Evolutionary conservation across 352 stramenopile genomes (phyloP), one percentile per base, ranked within the genome.

Genomic region (Pythium phragmitis): DNA sequence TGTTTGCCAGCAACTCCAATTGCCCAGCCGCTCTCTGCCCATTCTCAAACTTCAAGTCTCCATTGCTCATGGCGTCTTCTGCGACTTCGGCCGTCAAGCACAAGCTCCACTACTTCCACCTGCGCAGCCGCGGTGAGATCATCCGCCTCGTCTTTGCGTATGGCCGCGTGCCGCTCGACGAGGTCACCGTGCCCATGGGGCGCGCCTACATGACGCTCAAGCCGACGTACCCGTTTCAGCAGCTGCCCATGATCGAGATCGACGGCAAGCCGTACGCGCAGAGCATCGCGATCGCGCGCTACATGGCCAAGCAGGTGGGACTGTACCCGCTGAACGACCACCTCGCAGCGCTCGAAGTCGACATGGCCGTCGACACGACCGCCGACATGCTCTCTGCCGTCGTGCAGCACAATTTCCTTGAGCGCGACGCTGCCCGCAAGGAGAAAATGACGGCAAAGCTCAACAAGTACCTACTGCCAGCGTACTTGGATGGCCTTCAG

Each of bases 181-280:
- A 86, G 28, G 64, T 73, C 8, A 72, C 54, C 0, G 62, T 83
- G 56, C 67, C 72, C 8, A 59, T 70, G 28, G 60, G 60, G 0
- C 49, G 53, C 16, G 34, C 55, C 48, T 77, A 73, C 59, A 47
- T 74, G n/a, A 60, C 49, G 39, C 41, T 65, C 62, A 83, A 83
- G 55, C 67, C 73, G 9, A 67, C 43, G 26, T 68, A 75, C 42
- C 77, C 75, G 17, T 80, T 85, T 45, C 68, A 70, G 16, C 68
- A 80, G 55, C 53, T 84, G 21, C 77, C 77, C 21, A 68, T 75
- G 49, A 62, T 86, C 51, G 73, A 84, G 61, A 76, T 86, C 43
- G 65, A 79, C 6, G 73, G 66, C 36, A 56, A 67, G 34, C 56
- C 47, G 55, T 82, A 79, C 50, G 52, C 63, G 7, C 70, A 81